Conservation (phyloP, 371 early-diverging fungal genomes). For the Nematocida sp. region DNA sequence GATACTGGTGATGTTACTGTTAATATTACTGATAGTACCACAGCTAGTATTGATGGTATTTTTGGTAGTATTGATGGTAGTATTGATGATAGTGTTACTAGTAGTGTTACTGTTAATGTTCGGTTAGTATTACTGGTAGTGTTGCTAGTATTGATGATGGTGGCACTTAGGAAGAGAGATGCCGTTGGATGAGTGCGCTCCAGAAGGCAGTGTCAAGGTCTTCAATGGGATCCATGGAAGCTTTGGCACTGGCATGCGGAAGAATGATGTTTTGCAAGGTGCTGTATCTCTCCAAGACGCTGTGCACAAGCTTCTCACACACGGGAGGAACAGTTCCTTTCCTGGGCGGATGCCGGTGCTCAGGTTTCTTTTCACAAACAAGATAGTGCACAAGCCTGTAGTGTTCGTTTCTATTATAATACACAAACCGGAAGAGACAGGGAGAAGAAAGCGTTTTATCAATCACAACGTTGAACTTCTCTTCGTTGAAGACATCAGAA, state of each 20-base stretch:
- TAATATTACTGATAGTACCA: too few species aligned
- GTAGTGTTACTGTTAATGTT: too few species aligned
- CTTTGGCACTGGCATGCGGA: too few species aligned
- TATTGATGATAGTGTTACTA: too few species aligned
- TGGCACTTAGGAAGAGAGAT: background rate
- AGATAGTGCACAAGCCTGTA: constrained; percentile 42
- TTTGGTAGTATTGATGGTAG: too few species aligned
- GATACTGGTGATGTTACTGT: too few species aligned
- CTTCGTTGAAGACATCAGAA: constrained; percentile 41
- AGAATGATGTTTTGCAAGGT: constrained; percentile 8
- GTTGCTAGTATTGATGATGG: background rate
- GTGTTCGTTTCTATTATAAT: constrained; percentile 10
- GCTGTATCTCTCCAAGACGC: background rate
- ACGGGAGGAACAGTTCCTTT: background rate
- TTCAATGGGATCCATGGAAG: background rate
- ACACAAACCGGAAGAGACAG: constrained; percentile 20
- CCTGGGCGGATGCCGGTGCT: background rate
- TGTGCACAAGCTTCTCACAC: background rate
- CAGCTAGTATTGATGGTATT: too few species aligned
- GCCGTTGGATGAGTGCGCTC: background rate
- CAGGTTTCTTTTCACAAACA: constrained; percentile 11
- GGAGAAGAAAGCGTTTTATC: constrained; percentile 9
- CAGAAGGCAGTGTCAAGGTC: constrained; percentile 20
- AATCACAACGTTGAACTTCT: constrained; percentile 36
- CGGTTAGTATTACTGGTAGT: too few species aligned